Percentiles rank a stretch among this genome's conserved stretches.
phyloP scores from a whole-genome alignment of 345 rosid genomes.

The Noccaea bulbosa region DNA sequence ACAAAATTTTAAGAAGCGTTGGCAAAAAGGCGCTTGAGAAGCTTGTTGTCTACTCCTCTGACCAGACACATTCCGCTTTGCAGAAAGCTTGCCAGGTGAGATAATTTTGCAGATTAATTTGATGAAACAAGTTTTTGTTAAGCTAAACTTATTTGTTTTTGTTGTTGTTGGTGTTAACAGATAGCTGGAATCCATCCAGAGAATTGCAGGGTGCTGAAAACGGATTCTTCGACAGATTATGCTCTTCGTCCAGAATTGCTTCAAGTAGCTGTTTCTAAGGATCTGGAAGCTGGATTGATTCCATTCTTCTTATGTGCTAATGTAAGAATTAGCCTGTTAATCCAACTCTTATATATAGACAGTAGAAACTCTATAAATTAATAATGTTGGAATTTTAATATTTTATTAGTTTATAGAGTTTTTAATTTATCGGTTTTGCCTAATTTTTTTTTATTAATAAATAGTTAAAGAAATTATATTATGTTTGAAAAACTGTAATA shows the following conservation, averaged over 20 bases:
- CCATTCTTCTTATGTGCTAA: constrained; percentile 86
- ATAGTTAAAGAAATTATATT: no score
- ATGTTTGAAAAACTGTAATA: no score
- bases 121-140: background rate
- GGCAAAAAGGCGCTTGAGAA: constrained; percentile 68
- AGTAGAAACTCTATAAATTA: no score
- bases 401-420: no score
- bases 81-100: constrained; percentile 91
- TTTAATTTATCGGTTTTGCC: no score
- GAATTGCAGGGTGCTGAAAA: constrained; percentile 67
- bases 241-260: constrained; percentile 63
- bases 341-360: no score
- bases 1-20: constrained; percentile 53
- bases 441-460: no score
- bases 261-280: constrained; percentile 61
- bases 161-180: constrained; percentile 49
- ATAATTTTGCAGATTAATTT: background rate
- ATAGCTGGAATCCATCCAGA: constrained; percentile 75
- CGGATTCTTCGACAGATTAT: constrained; percentile 72
- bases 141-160: background rate
- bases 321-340: constrained; percentile 48
- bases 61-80: constrained; percentile 85
- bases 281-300: constrained; percentile 69
- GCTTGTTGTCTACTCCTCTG: constrained; percentile 84
- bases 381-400: no score